Evolutionary conservation across 2,329 filamentous ascomycete genomes (phyloP).

Genomic region (Aspergillaceae sp.): DNA sequence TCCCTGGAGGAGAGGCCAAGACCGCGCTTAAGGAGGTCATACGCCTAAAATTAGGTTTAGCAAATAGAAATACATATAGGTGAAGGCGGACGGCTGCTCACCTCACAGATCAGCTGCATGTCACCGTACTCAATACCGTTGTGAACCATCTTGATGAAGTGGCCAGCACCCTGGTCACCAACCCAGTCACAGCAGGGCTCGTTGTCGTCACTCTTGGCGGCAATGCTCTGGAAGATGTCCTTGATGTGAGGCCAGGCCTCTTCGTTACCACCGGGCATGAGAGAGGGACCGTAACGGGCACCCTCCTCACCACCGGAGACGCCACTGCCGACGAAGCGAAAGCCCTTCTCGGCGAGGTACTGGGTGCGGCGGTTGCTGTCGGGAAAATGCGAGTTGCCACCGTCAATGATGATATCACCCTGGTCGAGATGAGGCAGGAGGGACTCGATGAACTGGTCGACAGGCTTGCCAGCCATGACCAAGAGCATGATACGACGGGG

Average conservation of each 20-base stretch:
- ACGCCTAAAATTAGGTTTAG: conserved; percentile 55
- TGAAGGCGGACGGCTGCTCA: conserved; percentile 36
- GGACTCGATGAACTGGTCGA: conserved; percentile 97
- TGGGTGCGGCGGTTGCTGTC: conserved; percentile 95
- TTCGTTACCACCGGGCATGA: conserved; percentile 99
- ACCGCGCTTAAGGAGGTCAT: conserved; percentile 99
- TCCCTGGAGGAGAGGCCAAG: conserved; percentile 83
- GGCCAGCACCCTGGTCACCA: conserved; percentile 96
- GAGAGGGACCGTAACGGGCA: conserved; percentile 90
- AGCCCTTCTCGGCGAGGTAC: conserved; percentile 78
- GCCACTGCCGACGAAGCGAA: conserved; percentile 93
- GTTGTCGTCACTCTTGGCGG: conserved; percentile 92
- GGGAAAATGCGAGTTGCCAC: conserved; percentile 98
- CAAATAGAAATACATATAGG: not conserved
- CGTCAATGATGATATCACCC: conserved; percentile 98
- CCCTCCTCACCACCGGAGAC: conserved; percentile 99
- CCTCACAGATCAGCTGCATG: conserved; percentile 99
- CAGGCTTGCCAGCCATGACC: conserved; percentile 95
- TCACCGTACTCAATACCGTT: conserved; percentile 99
- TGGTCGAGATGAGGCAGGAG: conserved; percentile 73
- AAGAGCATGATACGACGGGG: conserved; percentile 97
- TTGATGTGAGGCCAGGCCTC: conserved; percentile 97
- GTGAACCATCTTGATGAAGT: conserved; percentile 99
- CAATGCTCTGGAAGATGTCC: conserved; percentile 96
- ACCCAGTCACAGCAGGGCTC: conserved; percentile 99